These are phyloP conservation scores for Botrytis galanthina DNA, from an alignment of 2,329 filamentous ascomycete genomes.

Conservation along the genomic window DNA sequence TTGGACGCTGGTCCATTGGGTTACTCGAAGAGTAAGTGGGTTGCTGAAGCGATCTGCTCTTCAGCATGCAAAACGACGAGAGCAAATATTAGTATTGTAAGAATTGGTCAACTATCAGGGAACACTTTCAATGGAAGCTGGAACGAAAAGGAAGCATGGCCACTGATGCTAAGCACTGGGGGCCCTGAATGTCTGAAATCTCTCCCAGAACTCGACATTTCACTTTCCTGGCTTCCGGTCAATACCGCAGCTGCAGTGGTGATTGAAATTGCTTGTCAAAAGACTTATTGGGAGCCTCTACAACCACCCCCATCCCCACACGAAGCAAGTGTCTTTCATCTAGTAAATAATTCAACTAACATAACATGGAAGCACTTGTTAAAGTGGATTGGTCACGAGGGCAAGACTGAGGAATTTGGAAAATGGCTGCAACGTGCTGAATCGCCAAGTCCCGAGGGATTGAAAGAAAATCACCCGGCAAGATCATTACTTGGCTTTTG, in stretches of 20 bases:
- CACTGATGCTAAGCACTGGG: conserved; percentile 46
- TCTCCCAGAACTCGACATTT: conserved; percentile 42
- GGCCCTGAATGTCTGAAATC: conserved; percentile 38
- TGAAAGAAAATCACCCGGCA: background rate
- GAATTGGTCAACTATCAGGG: conserved; percentile 47
- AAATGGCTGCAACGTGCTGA: background rate
- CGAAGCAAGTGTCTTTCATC: conserved; percentile 6
- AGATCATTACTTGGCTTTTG: conserved; percentile 10
- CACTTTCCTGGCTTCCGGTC: conserved; percentile 45
- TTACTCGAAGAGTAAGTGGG: conserved; percentile 58
- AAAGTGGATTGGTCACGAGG: conserved; percentile 2
- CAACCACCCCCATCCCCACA: background rate
- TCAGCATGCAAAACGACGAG: conserved; percentile 36
- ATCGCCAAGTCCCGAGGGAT: background rate
- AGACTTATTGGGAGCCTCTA: background rate
- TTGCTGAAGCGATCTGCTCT: conserved; percentile 54
- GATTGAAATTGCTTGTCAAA: conserved; percentile 39
- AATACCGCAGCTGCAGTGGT: conserved; percentile 46
- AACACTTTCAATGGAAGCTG: conserved; percentile 45
- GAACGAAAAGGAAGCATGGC: conserved; percentile 50
- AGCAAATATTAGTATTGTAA: conserved; percentile 23
- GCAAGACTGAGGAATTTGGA: background rate
- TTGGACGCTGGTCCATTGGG: conserved; percentile 47
- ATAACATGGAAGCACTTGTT: conserved; percentile 4
- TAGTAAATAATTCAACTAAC: background rate